These are phyloP conservation scores for Bipolaris sorokiniana DNA, from an alignment of 2,329 filamentous ascomycete species.

Conservation along the genomic window DNA sequence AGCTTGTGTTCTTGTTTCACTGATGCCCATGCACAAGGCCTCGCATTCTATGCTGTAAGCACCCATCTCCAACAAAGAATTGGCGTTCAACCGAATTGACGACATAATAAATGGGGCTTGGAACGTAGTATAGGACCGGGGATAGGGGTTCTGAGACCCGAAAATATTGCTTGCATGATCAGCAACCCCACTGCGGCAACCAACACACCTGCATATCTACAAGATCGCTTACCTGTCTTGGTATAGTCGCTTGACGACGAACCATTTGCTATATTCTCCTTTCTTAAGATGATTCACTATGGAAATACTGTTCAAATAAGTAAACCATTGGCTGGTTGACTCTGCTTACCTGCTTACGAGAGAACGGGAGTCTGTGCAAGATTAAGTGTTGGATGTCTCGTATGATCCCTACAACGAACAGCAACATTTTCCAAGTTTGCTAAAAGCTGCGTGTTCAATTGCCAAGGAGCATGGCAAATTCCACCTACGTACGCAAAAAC, in stretches of 20 bases:
- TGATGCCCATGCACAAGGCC: background rate
- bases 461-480: background rate
- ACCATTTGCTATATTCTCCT: background rate
- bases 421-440: background rate
- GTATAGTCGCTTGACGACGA: background rate
- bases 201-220: background rate
- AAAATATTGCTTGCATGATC: background rate
- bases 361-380: background rate
- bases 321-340: background rate
- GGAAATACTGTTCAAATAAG: background rate
- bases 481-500: background rate
- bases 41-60: conserved; percentile 1
- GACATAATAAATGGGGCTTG: background rate
- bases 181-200: conserved; percentile 1
- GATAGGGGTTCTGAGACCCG: background rate
- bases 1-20: background rate
- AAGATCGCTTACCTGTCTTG: background rate
- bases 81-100: background rate
- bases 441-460: conserved; percentile 3
- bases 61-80: background rate
- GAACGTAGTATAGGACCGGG: background rate
- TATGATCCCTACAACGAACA: background rate
- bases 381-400: conserved; percentile 1
- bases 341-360: background rate
- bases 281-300: too few species aligned